Evolutionary conservation across 176 grass and related monocot genomes (phyloP).

Genomic region (Triticum aestivum): IWGSC_CS_RefSeq_v2.1 NC_057807.1:640004688-640005187

Average conservation of each 20-base stretch:
- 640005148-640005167: constrained; percentile 73
- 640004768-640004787: constrained; percentile 39
- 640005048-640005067: constrained; percentile 17
- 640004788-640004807: constrained; percentile 30
- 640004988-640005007: background rate
- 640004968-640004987: constrained; percentile 33
- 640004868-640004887: background rate
- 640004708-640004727: constrained; percentile 41
- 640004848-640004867: background rate
- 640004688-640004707: constrained; percentile 24
- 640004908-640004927: background rate
- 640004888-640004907: constrained; percentile 51
- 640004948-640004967: constrained; percentile 14
- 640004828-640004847: background rate
- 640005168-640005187: constrained; percentile 77
- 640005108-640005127: constrained; percentile 33
- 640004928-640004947: background rate
- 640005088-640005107: background rate
- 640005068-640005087: background rate
- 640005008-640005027: background rate
- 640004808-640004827: constrained; percentile 10
- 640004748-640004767: constrained; percentile 60
- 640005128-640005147: constrained; percentile 44
- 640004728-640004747: constrained; percentile 27
- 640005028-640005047: constrained; percentile 23